Conservation (phyloP, 352 stramenopile genomes). For the Globisporangium iwayamae region DNA sequence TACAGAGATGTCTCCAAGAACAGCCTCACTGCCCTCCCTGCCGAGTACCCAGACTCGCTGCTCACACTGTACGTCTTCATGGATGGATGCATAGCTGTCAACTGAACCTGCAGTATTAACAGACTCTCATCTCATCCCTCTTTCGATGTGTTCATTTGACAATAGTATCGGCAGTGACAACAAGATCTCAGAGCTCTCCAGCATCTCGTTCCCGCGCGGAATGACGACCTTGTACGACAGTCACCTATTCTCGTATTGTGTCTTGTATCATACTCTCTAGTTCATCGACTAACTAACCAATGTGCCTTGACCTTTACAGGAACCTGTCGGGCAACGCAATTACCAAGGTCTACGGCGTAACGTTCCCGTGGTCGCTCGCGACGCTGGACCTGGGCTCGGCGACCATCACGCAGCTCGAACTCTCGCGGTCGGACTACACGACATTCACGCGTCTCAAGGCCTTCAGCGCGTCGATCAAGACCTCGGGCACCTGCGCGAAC, state of each 20-base stretch:
- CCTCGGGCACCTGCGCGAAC: conserved; percentile 39
- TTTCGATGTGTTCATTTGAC: too few species aligned
- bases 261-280: background rate
- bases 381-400: conserved; percentile 42
- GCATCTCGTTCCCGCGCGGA: conserved; percentile 46
- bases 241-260: background rate
- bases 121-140: background rate
- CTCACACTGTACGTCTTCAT: conserved; percentile 29
- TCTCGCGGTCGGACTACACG: conserved; percentile 57
- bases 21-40: conserved; percentile 31
- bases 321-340: conserved; percentile 65
- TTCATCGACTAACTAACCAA: background rate
- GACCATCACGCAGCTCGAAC: conserved; percentile 64
- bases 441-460: conserved; percentile 43
- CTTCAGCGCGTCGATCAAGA: conserved; percentile 38
- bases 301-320: background rate
- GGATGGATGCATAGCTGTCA: too few species aligned
- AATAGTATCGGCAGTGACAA: conserved; percentile 37
- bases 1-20: conserved; percentile 48
- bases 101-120: background rate
- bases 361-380: conserved; percentile 48
- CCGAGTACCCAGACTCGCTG: conserved; percentile 26
- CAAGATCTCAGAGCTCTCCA: conserved; percentile 40
- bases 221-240: conserved; percentile 30
- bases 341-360: conserved; percentile 44